Percentiles rank a stretch among this genome's conserved stretches.
Conservation (phyloP, 306 rosid genomes). For the Rosa lucieae region DNA sequence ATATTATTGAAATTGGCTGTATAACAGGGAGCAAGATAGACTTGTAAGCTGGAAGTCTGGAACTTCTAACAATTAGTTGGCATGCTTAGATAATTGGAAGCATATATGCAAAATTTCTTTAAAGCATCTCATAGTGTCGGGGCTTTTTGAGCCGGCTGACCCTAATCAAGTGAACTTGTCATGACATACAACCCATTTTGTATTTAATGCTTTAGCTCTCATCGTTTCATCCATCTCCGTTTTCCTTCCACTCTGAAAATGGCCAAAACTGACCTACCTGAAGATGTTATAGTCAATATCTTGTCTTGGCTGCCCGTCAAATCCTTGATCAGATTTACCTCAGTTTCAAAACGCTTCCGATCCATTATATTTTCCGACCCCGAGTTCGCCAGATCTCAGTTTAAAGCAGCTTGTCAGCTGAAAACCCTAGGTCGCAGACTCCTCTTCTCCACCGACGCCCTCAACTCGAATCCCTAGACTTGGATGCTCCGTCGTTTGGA, state of each 20-base stretch:
- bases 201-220: not conserved
- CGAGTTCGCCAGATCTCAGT: not conserved
- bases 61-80: no score
- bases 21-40: no score
- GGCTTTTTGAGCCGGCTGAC: no score
- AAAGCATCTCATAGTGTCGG: no score
- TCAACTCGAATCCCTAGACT: not conserved
- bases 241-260: not conserved
- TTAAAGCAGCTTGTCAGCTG: not conserved
- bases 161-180: no score
- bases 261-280: not conserved
- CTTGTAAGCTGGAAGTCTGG: no score
- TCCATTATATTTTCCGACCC: not conserved
- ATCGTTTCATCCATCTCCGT: not conserved
- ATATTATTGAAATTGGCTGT: no score
- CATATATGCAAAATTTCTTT: no score
- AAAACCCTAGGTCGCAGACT: not conserved
- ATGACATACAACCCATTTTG: no score
- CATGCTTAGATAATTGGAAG: no score
- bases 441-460: not conserved
- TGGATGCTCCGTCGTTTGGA: not conserved
- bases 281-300: not conserved
- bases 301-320: not conserved
- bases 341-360: not conserved
- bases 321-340: not conserved